phyloP scores from a whole-genome alignment of 2,329 filamentous ascomycete species.

The Aspergillus calidoustus region DNA sequence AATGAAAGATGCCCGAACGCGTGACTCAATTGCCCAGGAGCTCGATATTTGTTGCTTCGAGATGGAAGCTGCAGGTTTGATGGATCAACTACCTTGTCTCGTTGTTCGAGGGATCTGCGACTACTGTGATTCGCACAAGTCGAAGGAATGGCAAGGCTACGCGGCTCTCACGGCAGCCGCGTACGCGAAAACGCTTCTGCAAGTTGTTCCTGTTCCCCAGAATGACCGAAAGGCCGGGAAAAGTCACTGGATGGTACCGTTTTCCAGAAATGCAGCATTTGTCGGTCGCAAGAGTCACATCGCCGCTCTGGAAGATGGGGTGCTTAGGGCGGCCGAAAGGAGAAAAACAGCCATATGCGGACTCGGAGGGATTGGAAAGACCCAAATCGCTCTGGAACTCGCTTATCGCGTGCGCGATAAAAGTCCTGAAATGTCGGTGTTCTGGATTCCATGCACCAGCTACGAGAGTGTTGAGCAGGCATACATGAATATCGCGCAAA shows the following conservation, averaged over 20 bases:
- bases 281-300: background rate
- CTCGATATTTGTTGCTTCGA: background rate
- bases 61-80: background rate
- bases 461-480: conserved; percentile 20
- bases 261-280: background rate
- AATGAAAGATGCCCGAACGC: background rate
- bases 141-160: background rate
- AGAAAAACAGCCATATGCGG: conserved; percentile 10
- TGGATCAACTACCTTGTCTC: background rate
- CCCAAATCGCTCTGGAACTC: conserved; percentile 33
- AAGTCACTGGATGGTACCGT: background rate
- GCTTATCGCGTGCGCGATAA: conserved; percentile 22
- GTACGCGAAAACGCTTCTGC: background rate
- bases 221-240: no score
- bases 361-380: conserved; percentile 26
- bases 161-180: background rate
- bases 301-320: background rate
- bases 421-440: conserved; percentile 25
- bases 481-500: conserved; percentile 15
- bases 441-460: conserved; percentile 35
- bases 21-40: background rate
- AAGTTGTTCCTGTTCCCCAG: background rate
- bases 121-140: conserved; percentile 17
- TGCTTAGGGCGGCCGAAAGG: background rate
- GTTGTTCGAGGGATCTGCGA: background rate